Evolutionary conservation across 441 rosid genomes (phyloP).

Genomic region (Raphanus hybrid): DNA sequence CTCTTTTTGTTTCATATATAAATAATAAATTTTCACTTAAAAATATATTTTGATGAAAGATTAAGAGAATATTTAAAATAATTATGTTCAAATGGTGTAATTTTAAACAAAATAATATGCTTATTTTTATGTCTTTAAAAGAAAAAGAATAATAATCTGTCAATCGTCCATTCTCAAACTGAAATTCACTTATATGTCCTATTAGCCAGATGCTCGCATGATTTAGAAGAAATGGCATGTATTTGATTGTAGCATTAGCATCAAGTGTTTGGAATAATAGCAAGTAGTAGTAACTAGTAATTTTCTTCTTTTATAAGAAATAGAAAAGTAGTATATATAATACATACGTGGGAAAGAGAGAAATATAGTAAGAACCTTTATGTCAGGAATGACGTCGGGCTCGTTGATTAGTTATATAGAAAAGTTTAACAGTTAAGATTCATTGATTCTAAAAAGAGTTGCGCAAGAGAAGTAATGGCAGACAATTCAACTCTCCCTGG

Average conservation of each 20-base stretch:
- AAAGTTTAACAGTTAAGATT: conserved; percentile 10
- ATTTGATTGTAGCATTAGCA: not conserved
- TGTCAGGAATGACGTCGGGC: conserved; percentile 35
- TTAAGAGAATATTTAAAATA: not conserved
- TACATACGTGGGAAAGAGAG: conserved; percentile 14
- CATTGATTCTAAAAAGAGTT: conserved; percentile 14
- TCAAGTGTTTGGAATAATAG: not conserved
- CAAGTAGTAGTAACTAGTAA: not conserved
- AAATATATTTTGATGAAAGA: not conserved
- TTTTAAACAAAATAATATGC: not conserved
- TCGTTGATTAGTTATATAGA: not conserved
- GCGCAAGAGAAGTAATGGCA: not conserved
- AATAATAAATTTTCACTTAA: not conserved
- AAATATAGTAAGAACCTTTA: not conserved
- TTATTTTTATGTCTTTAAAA: not conserved
- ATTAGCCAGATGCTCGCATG: not conserved
- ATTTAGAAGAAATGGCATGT: not conserved
- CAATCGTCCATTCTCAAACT: not conserved
- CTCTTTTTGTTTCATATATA: not conserved
- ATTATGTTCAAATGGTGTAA: not conserved
- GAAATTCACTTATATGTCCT: not conserved
- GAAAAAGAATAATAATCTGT: not conserved
- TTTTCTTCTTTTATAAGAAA: too few relatives aligned
- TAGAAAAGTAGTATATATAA: not conserved
- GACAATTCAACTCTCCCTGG: conserved; percentile 16